Base-by-base conservation (phyloP, 768 basidiomycete species). In the Pisolithus marmoratus region DNA sequence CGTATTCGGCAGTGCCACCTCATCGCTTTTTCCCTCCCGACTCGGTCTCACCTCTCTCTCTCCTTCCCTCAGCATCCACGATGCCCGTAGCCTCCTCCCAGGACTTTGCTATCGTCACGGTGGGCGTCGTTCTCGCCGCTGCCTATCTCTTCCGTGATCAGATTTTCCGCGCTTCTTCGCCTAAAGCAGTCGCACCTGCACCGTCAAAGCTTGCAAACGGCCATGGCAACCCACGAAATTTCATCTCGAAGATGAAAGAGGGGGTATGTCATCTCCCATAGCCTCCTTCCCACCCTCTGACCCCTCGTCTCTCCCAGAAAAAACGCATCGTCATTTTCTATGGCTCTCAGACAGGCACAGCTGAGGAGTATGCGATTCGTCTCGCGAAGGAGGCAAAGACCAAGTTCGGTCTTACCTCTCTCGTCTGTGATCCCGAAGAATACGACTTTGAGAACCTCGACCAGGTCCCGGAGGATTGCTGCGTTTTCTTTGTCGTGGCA, bases 391-490 rank as follows among this genome's bases (percentile, higher is more conserved):
- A 99, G 67, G 93, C 92, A 38, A 99, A 99, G 72, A 80, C 90
- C 54, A 92, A 95, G 65, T 99, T 91, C 57, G 95, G 95, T 46
- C 79, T 97, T 15, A 87, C 92, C 9, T 96, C 94, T 7, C 84
- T 98, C 50, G 95, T 99, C 15, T 96, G 94, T 63, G 95, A 99
- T 65, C 94, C 94, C 3, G 96, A 99, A 69, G 95, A 99, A 70
- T 97, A 97, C 68, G 96, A 98, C 65, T 97, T 98, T 64, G 92
- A 94, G 67, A 94, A 89, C 68, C 83, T 98, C 56, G 95, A 98
- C 70, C 77, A 85, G 65, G 68, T 97, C 26, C 90, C 96, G 0
- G 87, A 88, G 59, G 87, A 94, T 67, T 85, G 79, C 57, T 88
- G 85, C 19, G 91, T 85, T 51, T 84, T 99, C 70, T 98, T 99